Percentiles rank a stretch among this genome's conserved stretches.
phyloP scores from a whole-genome alignment of 306 rosid species.

The Cotoneaster glaucophyllus region DNA sequence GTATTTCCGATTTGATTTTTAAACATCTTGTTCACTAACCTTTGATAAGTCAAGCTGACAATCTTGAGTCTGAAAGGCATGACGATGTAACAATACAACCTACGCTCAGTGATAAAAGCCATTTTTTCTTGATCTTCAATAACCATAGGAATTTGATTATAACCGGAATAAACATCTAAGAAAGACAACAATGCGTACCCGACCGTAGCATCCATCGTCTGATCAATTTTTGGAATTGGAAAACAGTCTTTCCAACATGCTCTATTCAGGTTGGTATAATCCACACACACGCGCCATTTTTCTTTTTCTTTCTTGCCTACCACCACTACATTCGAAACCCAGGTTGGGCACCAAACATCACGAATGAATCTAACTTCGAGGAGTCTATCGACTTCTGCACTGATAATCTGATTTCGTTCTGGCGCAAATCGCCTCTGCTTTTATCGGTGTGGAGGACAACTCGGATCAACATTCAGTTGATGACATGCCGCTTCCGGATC shows the following conservation, averaged over 20 bases:
- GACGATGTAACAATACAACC: neutral
- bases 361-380: neutral
- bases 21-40: neutral
- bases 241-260: neutral
- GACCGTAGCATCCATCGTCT: neutral
- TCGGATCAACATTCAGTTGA: accelerated
- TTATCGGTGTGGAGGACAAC: accelerated
- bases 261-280: neutral
- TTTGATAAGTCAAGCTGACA: neutral
- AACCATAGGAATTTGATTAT: neutral
- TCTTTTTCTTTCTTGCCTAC: neutral
- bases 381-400: accelerated
- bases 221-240: neutral
- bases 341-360: neutral
- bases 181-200: neutral
- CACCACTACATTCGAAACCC: neutral
- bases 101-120: neutral
- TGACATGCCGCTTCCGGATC: no score
- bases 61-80: neutral
- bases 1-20: neutral
- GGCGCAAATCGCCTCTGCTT: no score
- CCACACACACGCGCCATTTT: neutral
- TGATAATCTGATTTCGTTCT: neutral
- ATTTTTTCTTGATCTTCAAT: neutral
- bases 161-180: neutral